A percentile compares a stretch with the other conserved stretches of the same genome.
phyloP scores from a whole-genome alignment of 805 yeast species.

The Monosporozyma solicola region DNA sequence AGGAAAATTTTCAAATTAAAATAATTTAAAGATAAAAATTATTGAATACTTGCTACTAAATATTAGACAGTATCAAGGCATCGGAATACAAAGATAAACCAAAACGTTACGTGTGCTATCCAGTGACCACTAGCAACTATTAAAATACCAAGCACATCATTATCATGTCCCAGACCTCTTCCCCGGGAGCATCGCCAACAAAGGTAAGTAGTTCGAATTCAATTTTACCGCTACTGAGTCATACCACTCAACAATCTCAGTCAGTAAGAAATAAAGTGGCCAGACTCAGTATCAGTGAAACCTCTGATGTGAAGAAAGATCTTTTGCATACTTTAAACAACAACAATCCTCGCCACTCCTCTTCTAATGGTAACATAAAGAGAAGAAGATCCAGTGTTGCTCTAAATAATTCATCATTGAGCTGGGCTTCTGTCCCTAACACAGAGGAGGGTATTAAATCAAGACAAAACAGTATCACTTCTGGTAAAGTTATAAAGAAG shows the following conservation, averaged over 20 bases:
- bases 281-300: slow-evolving; percentile 20
- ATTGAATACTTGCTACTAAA: neutral
- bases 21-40: neutral
- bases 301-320: slow-evolving; percentile 7
- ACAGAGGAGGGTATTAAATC: neutral
- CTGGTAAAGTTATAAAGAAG: slow-evolving; percentile 17
- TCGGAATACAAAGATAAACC: neutral
- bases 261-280: slow-evolving; percentile 18
- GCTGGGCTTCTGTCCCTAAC: neutral
- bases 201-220: neutral
- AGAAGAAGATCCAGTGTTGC: slow-evolving; percentile 27
- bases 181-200: slow-evolving; percentile 11
- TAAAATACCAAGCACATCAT: neutral
- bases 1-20: neutral
- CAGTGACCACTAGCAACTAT: neutral
- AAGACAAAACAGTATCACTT: slow-evolving; percentile 7
- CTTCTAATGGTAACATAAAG: neutral
- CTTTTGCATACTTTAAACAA: slow-evolving; percentile 7
- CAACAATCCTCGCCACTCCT: slow-evolving; percentile 5
- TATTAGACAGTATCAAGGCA: neutral
- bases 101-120: neutral
- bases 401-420: neutral
- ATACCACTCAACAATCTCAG: neutral
- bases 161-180: slow-evolving; percentile 1
- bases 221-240: neutral